Percentiles rank a stretch among this genome's conserved stretches.
Conservation (phyloP, 345 rosid genomes). For the Geranium brycei region DNA sequence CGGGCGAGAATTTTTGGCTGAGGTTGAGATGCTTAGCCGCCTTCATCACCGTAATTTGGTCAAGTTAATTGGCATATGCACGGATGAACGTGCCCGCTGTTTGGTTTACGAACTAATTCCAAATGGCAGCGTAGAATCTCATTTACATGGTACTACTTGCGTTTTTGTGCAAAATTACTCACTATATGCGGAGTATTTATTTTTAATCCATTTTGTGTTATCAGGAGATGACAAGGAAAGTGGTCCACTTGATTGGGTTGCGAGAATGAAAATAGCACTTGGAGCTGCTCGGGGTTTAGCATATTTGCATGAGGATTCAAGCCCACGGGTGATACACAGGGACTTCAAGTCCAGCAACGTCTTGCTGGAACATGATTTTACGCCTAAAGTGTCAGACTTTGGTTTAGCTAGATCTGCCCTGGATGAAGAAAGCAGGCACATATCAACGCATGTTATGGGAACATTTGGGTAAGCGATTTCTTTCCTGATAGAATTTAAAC, state of each 20-base stretch:
- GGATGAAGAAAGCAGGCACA: constrained; percentile 79
- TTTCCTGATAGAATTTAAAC: no score
- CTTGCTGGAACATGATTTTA: constrained; percentile 78
- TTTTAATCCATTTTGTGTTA: constrained; percentile 3
- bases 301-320: constrained; percentile 91
- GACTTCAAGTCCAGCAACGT: constrained; percentile 96
- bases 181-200: constrained; percentile 3
- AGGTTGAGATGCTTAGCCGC: constrained; percentile 97
- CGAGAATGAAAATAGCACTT: constrained; percentile 85
- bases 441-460: constrained; percentile 97
- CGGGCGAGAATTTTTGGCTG: constrained; percentile 82
- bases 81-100: constrained; percentile 67
- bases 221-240: constrained; percentile 65
- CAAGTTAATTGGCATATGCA: constrained; percentile 84
- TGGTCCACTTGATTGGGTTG: constrained; percentile 75
- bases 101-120: constrained; percentile 88
- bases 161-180: background rate
- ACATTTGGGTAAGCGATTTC: constrained; percentile 58
- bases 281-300: constrained; percentile 96
- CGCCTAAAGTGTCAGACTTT: constrained; percentile 89
- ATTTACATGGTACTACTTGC: constrained; percentile 59
- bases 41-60: constrained; percentile 93
- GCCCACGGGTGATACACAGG: constrained; percentile 90
- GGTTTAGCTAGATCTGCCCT: constrained; percentile 89
- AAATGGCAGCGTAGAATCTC: constrained; percentile 96